Percentiles rank a stretch among this genome's conserved stretches.
Conservation (phyloP, 768 basidiomycete genomes). For the Trametes gibbosa region DNA sequence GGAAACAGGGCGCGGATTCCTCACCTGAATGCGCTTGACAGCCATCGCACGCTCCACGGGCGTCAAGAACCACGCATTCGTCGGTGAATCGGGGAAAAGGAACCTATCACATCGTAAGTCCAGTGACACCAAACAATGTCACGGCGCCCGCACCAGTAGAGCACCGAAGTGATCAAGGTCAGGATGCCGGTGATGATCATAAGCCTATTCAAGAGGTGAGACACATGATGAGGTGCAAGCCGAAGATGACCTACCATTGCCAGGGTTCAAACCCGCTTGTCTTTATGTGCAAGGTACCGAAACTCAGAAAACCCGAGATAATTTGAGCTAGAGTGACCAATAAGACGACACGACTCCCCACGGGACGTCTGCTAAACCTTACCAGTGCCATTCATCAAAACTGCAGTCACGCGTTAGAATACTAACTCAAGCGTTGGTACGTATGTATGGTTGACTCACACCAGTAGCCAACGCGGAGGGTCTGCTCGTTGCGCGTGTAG, state of each 20-base stretch:
- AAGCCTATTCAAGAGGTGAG: slow-evolving; percentile 38
- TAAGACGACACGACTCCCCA: not conserved
- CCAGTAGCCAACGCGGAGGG: slow-evolving; percentile 70
- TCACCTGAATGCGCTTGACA: slow-evolving; percentile 60
- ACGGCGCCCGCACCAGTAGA: slow-evolving; percentile 45
- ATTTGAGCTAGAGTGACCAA: slow-evolving; percentile 55
- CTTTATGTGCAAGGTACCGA: slow-evolving; percentile 61
- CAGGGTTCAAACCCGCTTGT: slow-evolving; percentile 60
- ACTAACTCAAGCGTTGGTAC: not conserved
- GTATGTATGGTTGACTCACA: slow-evolving; percentile 46
- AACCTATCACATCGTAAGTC: slow-evolving; percentile 41
- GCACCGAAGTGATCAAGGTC: slow-evolving; percentile 49
- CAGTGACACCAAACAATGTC: too few relatives aligned
- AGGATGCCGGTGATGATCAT: slow-evolving; percentile 68
- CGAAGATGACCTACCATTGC: slow-evolving; percentile 52
- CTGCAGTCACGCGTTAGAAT: slow-evolving; percentile 29
- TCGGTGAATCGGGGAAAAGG: slow-evolving; percentile 73
- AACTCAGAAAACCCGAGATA: slow-evolving; percentile 65
- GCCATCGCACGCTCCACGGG: slow-evolving; percentile 60
- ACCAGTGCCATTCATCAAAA: slow-evolving; percentile 77
- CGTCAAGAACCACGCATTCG: slow-evolving; percentile 73
- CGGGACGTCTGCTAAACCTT: slow-evolving; percentile 3
- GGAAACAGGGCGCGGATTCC: not conserved
- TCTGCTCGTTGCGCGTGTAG: slow-evolving; percentile 71
- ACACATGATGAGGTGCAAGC: not conserved